phyloP scores from a whole-genome alignment of 352 stramenopile genomes.

The Phytophthora agathidicida region DNA sequence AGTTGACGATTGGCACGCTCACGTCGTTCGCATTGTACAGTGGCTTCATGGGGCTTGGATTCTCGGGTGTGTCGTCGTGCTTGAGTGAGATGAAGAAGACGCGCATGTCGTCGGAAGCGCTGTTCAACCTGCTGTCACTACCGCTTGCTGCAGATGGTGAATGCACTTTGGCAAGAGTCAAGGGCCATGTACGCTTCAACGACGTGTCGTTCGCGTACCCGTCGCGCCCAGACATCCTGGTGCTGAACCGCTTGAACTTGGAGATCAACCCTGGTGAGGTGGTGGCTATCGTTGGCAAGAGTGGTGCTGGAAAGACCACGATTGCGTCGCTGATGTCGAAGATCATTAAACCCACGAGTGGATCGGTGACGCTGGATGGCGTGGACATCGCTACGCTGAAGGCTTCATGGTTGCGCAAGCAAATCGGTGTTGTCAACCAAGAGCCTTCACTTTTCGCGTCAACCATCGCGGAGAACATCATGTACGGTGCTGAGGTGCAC shows the following conservation, averaged over 20 bases:
- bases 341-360: slow-evolving; percentile 67
- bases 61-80: slow-evolving; percentile 87
- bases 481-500: slow-evolving; percentile 64
- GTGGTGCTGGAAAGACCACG: slow-evolving; percentile 86
- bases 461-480: slow-evolving; percentile 88
- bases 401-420: slow-evolving; percentile 77
- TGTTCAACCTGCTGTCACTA: slow-evolving; percentile 72
- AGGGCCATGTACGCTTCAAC: slow-evolving; percentile 77
- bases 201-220: slow-evolving; percentile 88
- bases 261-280: slow-evolving; percentile 82
- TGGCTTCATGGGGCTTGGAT: slow-evolving; percentile 90
- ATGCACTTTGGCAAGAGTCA: slow-evolving; percentile 48
- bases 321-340: slow-evolving; percentile 83
- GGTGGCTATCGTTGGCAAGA: slow-evolving; percentile 87
- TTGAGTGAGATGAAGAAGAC: slow-evolving; percentile 80
- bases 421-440: slow-evolving; percentile 90
- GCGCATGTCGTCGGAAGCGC: slow-evolving; percentile 70
- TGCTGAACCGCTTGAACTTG: slow-evolving; percentile 70
- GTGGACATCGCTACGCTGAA: slow-evolving; percentile 72
- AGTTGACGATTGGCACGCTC: slow-evolving; percentile 90
- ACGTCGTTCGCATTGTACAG: slow-evolving; percentile 93
- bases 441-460: slow-evolving; percentile 84
- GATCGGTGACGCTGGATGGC: slow-evolving; percentile 68
- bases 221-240: slow-evolving; percentile 69
- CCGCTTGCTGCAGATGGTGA: slow-evolving; percentile 48